These are phyloP conservation scores for Scenedesmus sp. DNA, from an alignment of 163 green algal genomes.

Conservation along the genomic window DNA sequence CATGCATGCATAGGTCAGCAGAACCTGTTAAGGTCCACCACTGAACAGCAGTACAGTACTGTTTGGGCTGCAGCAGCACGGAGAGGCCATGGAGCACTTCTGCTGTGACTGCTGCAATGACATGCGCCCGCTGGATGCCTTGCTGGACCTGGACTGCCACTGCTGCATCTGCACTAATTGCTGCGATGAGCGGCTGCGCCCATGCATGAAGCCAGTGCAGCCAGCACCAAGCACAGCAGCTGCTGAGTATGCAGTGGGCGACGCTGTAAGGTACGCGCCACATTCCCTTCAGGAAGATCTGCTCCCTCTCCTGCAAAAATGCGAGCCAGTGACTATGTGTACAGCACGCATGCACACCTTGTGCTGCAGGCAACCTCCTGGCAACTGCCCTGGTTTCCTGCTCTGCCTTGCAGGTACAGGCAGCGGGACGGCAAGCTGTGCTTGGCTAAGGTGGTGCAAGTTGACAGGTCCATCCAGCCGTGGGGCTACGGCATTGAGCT, in stretches of 20 bases:
- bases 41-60: neutral
- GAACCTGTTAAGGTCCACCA: neutral
- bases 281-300: neutral
- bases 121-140: neutral
- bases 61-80: neutral
- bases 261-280: neutral
- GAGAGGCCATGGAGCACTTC: neutral
- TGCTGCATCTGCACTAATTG: slow-evolving; percentile 20
- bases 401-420: neutral
- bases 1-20: neutral
- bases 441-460: slow-evolving; percentile 22
- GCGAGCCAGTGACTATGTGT: too few species aligned
- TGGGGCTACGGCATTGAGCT: slow-evolving; percentile 33
- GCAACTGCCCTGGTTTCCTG: neutral
- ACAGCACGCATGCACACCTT: neutral
- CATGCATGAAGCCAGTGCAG: neutral
- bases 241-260: neutral
- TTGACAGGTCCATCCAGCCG: slow-evolving; percentile 37
- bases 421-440: slow-evolving; percentile 5
- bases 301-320: too few species aligned
- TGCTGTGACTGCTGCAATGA: slow-evolving; percentile 10
- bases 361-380: neutral
- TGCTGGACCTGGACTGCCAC: slow-evolving; percentile 19
- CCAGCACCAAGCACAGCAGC: neutral
- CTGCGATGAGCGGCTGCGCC: slow-evolving; percentile 9